Conservation (phyloP, 495 filamentous ascomycete species). For the Filosporella fistucella region DNA sequence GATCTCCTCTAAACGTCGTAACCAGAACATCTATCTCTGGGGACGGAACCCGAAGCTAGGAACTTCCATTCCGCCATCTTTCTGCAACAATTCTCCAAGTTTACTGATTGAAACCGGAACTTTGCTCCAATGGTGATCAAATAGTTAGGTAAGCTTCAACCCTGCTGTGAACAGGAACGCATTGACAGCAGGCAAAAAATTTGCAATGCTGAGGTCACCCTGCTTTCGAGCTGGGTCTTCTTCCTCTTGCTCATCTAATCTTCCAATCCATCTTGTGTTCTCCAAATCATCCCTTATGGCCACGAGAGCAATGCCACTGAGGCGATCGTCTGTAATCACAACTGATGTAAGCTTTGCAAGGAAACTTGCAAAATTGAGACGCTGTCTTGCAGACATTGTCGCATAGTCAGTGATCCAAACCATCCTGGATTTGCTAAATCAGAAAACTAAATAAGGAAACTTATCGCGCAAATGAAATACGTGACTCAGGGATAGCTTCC, state of each 20-base stretch:
- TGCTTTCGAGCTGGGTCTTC: slow-evolving; percentile 12
- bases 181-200: slow-evolving; percentile 15
- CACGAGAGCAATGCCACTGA: slow-evolving; percentile 19
- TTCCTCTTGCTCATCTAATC: slow-evolving; percentile 7
- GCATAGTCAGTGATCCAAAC: slow-evolving; percentile 3
- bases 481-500: no score
- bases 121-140: slow-evolving; percentile 4
- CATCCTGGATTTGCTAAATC: no score
- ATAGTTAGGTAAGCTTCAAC: slow-evolving; percentile 15
- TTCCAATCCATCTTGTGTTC: slow-evolving; percentile 8
- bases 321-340: neutral
- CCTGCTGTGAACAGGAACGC: slow-evolving; percentile 16
- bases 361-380: slow-evolving; percentile 5
- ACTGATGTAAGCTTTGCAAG: slow-evolving; percentile 2
- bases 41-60: slow-evolving; percentile 16
- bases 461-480: no score
- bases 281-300: slow-evolving; percentile 18
- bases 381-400: neutral
- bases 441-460: no score
- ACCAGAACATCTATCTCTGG: slow-evolving; percentile 21
- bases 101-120: slow-evolving; percentile 12
- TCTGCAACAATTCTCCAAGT: slow-evolving; percentile 10
- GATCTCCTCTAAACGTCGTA: slow-evolving; percentile 20
- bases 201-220: slow-evolving; percentile 17
- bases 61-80: slow-evolving; percentile 5